Base-by-base conservation (phyloP, 1,139 yeast species). In the Protomyces lactucae-debilis region DNA sequence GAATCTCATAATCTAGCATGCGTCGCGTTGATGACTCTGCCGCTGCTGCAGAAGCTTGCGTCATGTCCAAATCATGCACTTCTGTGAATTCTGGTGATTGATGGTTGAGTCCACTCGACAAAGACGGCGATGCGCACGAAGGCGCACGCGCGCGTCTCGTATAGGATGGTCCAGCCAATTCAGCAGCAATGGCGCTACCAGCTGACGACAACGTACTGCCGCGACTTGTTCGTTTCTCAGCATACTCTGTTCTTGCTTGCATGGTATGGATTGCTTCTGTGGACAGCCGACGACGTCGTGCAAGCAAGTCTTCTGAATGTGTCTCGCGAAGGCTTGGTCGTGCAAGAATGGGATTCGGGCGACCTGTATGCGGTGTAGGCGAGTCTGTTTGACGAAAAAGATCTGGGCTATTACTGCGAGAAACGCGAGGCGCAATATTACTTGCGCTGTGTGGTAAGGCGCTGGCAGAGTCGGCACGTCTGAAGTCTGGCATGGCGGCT, bases 1-100 rank as follows among this genome's bases (percentile, higher is more conserved):
- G 69, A 14, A 69, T 68, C 46, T 69, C 70, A 5, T 68, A 60
- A 48, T 69, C 70, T 37, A 69, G 65, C 18, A 69, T 67, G 48
- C 68, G 53, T 14, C 63, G 57, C 25, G 48, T 43, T 21, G 48
- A 43, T 43, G 48, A 43, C 48, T 43, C 23, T 10, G 48, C 48
- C 21, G 48, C 48, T 16, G 43, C 43, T 16, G 48, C 23, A 21
- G 48, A 16, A 5, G 48, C 48, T 6, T 43, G 23, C 16, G 43
- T 39, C 25, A 2, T 21, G 12, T 18, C 28, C 6, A 16, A 10
- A 0, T 18, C 48, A 16, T 18, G 6, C 21, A 43, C 48, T 10
- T 43, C 48, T 43, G 48, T 21, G 16, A 43, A 43, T 10, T 16
- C 14, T 16, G 48, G 48, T 2, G 21, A 6, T 18, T 43, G 25